Evolutionary conservation across 192 early-diverging fungal species (phyloP).

Genomic region (Coemansia sp.): DNA sequence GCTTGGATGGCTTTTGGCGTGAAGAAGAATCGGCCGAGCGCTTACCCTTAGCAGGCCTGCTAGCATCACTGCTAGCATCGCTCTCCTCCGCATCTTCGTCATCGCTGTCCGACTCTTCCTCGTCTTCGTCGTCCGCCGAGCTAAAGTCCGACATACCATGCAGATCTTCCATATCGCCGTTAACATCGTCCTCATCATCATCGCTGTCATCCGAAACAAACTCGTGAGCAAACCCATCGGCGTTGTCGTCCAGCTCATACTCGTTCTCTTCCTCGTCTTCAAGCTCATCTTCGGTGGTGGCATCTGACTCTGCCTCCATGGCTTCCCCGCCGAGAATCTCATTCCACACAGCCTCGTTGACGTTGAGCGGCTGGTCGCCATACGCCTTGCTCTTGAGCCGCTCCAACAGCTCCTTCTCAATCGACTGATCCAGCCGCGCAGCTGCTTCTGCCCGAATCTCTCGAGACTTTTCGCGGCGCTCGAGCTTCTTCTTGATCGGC

Average conservation of each 20-base stretch:
- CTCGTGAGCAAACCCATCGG: conserved; percentile 58
- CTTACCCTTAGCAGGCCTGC: conserved; percentile 47
- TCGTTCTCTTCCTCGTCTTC: conserved; percentile 56
- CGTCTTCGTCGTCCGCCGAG: conserved; percentile 63
- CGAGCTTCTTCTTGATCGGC: conserved; percentile 91
- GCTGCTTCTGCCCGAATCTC: conserved; percentile 91
- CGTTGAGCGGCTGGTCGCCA: conserved; percentile 95
- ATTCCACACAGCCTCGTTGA: conserved; percentile 84
- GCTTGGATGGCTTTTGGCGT: conserved; percentile 40
- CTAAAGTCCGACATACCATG: conserved; percentile 55
- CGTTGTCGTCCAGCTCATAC: conserved; percentile 53
- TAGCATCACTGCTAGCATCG: conserved; percentile 56
- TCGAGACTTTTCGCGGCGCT: conserved; percentile 78
- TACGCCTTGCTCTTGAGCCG: conserved; percentile 91
- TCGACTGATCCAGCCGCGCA: conserved; percentile 84
- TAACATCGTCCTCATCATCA: conserved; percentile 13
- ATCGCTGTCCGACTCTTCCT: conserved; percentile 53
- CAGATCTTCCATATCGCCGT: conserved; percentile 50
- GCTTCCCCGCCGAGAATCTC: conserved; percentile 81
- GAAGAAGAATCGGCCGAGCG: conserved; percentile 27
- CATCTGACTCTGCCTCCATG: conserved; percentile 65
- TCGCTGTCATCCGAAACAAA: conserved; percentile 54
- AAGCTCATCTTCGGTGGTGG: conserved; percentile 67
- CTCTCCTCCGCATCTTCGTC: conserved; percentile 41
- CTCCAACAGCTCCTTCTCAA: conserved; percentile 95